These are phyloP conservation scores for Mucor irregularis DNA, from an alignment of 371 early-diverging fungal species.

Conservation along the genomic window DNA sequence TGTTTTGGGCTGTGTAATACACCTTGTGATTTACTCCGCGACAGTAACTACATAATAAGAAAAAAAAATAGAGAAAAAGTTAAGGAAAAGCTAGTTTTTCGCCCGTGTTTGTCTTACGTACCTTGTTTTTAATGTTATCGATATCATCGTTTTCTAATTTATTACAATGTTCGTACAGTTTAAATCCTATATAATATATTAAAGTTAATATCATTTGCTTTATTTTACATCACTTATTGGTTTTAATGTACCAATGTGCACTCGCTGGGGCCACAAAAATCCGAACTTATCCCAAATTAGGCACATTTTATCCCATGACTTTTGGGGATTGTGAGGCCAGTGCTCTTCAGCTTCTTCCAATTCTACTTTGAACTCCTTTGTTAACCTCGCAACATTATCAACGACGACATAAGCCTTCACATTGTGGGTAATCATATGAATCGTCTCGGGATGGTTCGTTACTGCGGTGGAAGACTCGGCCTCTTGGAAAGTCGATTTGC, in stretches of 20 bases:
- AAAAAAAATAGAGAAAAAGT: no score
- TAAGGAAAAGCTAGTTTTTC: no score
- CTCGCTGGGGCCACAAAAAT: constrained; percentile 12
- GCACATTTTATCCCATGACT: constrained; percentile 12
- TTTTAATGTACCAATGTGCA: background rate
- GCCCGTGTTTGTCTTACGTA: no score
- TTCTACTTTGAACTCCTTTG: constrained; percentile 6
- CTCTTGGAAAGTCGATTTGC: background rate
- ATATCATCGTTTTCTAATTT: no score
- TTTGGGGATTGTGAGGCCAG: constrained; percentile 11
- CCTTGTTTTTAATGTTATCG: background rate
- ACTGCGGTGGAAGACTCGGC: background rate
- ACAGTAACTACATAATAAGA: no score
- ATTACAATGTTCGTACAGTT: no score
- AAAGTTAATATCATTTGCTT: background rate
- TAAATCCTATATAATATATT: no score
- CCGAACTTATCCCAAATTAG: constrained; percentile 15
- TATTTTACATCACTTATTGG: no score
- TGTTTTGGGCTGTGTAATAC: background rate
- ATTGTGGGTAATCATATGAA: background rate
- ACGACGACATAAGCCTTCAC: background rate
- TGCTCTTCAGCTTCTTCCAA: constrained; percentile 5
- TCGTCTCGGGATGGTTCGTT: background rate
- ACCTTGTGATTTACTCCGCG: background rate
- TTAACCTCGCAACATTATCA: constrained; percentile 8